phyloP scores from a whole-genome alignment of 345 rosid species.

The Melaleuca alternifolia region DNA sequence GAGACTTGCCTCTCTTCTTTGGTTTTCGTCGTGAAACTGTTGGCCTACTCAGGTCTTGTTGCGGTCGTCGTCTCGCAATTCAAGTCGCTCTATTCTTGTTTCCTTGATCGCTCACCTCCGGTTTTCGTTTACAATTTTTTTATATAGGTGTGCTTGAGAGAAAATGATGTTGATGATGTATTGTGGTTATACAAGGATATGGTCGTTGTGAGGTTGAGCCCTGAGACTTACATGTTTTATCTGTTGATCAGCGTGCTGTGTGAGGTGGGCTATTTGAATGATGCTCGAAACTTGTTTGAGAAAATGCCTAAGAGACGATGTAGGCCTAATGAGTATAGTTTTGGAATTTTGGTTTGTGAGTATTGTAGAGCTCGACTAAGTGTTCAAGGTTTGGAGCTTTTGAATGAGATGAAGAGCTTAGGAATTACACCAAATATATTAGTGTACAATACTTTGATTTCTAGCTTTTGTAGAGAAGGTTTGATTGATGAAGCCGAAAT shows the following conservation, averaged over 20 bases:
- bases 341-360: conserved; percentile 77
- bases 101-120: conserved; percentile 41
- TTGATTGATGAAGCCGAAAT: conserved; percentile 70
- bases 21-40: conserved; percentile 20
- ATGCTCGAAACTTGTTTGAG: conserved; percentile 69
- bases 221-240: conserved; percentile 73
- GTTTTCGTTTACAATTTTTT: conserved; percentile 52
- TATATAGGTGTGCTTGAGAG: conserved; percentile 35
- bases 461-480: conserved; percentile 75
- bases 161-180: conserved; percentile 33
- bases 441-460: conserved; percentile 73
- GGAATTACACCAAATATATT: conserved; percentile 54
- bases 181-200: conserved; percentile 76
- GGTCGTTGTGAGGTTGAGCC: conserved; percentile 45
- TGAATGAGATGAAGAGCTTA: conserved; percentile 35
- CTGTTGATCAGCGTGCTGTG: conserved; percentile 56
- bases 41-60: conserved; percentile 42
- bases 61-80: conserved; percentile 51
- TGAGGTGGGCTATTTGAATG: conserved; percentile 53
- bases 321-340: conserved; percentile 70
- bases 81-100: conserved; percentile 32
- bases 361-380: conserved; percentile 61
- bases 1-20: conserved; percentile 21
- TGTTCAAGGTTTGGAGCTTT: conserved; percentile 46
- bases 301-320: conserved; percentile 80